Conservation (phyloP, 2,329 filamentous ascomycete genomes). For the Cladosporium halotolerans region DNA sequence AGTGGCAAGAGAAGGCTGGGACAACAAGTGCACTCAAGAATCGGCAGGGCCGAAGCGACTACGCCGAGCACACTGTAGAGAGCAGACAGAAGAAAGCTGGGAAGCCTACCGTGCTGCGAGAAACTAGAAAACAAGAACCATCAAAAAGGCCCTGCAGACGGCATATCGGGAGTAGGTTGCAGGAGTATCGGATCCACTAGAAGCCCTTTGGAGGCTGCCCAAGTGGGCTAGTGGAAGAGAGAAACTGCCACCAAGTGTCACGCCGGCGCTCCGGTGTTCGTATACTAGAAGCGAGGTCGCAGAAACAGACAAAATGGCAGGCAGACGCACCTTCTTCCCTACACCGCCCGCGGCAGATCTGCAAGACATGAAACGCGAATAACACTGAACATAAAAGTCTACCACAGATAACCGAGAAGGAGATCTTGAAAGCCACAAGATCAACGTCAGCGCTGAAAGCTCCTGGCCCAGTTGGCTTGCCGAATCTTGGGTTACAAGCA, state of each 20-base stretch:
- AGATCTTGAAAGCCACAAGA: background rate
- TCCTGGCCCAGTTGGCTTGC: background rate
- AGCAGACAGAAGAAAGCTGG: background rate
- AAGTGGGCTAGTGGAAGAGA: background rate
- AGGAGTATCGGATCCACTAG: background rate
- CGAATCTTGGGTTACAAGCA: background rate
- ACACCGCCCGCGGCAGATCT: background rate
- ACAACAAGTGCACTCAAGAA: background rate
- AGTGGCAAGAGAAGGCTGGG: background rate
- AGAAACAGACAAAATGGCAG: conserved; percentile 19
- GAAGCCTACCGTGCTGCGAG: background rate
- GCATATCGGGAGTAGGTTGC: background rate
- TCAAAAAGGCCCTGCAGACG: background rate
- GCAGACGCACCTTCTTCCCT: conserved; percentile 13
- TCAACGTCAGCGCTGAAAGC: background rate
- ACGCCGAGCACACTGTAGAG: background rate
- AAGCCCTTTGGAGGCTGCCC: background rate
- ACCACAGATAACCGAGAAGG: background rate
- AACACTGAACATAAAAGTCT: background rate
- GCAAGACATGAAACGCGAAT: background rate
- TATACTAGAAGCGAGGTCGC: background rate
- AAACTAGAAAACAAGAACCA: background rate
- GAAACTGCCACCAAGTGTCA: background rate
- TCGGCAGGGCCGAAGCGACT: background rate
- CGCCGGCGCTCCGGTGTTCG: background rate